phyloP scores from a whole-genome alignment of 768 basidiomycete genomes.

The Xerocomellus chrysenteron region DNA sequence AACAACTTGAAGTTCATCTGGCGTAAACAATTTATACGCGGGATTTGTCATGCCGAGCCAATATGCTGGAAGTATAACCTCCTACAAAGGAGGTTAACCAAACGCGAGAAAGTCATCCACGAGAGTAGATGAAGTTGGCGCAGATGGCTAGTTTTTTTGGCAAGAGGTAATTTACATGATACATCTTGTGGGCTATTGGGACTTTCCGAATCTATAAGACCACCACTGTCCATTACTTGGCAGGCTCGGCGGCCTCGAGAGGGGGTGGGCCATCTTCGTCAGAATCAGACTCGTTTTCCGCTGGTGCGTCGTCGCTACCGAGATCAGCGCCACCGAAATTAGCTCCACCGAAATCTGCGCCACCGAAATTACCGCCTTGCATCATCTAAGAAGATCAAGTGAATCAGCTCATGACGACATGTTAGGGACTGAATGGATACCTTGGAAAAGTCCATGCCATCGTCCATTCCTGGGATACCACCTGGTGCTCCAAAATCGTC shows the following conservation, averaged over 20 bases:
- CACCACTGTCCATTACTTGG: background rate
- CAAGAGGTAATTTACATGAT: slow-evolving; percentile 17
- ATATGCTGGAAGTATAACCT: no score
- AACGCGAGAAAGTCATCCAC: background rate
- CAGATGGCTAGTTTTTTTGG: slow-evolving; percentile 1
- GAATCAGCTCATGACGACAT: slow-evolving; percentile 3
- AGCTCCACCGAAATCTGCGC: slow-evolving; percentile 1
- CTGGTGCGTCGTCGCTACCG: slow-evolving; percentile 13
- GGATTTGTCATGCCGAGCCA: background rate
- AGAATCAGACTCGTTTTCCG: slow-evolving; percentile 27
- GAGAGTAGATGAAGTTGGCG: background rate
- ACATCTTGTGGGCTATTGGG: background rate
- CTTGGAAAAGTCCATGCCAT: slow-evolving; percentile 61
- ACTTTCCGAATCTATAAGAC: background rate
- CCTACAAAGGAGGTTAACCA: background rate
- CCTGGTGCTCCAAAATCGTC: slow-evolving; percentile 37
- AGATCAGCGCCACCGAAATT: slow-evolving; percentile 1
- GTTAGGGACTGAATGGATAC: slow-evolving; percentile 32
- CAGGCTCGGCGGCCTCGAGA: slow-evolving; percentile 65
- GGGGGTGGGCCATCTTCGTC: slow-evolving; percentile 74
- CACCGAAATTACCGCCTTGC: slow-evolving; percentile 23
- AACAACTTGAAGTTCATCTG: no score
- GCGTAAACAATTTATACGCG: background rate
- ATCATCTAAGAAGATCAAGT: slow-evolving; percentile 38
- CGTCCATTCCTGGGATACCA: slow-evolving; percentile 41